Evolutionary conservation across 2,329 filamentous ascomycete species (phyloP).

Genomic region (Fonsecaea erecta): DNA sequence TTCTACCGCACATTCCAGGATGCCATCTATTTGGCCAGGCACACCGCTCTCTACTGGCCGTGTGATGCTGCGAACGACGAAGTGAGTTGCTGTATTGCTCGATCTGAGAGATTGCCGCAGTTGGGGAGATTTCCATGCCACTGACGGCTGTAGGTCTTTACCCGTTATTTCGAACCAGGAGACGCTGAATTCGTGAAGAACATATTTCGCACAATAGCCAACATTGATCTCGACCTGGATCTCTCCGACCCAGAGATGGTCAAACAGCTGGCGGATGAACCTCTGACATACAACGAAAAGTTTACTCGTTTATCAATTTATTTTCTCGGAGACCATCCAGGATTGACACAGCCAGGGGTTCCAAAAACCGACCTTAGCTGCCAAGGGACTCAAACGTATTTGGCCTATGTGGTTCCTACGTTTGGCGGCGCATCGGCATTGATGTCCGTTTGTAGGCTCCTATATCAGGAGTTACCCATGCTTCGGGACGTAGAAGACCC

Average conservation of each 20-base stretch:
- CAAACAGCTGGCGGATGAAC: neutral
- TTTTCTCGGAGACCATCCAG: conserved; percentile 11
- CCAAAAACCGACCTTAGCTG: neutral
- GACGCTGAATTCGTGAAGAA: conserved; percentile 2
- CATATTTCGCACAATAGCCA: conserved; percentile 10
- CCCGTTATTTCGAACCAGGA: neutral
- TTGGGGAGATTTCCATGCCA: neutral
- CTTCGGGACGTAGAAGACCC: conserved; percentile 4
- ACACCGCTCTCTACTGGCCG: conserved; percentile 8
- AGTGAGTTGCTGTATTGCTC: neutral
- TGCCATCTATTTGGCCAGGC: conserved; percentile 2
- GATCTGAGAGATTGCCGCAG: neutral
- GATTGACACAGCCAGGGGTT: neutral
- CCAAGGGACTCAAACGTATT: neutral
- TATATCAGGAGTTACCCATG: neutral
- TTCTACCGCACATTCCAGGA: conserved; percentile 10
- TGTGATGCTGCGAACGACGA: conserved; percentile 8
- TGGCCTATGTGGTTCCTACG: neutral
- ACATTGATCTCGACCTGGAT: conserved; percentile 5
- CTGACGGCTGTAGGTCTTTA: conserved; percentile 1
- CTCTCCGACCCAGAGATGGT: neutral
- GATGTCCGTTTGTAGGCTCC: conserved; percentile 1
- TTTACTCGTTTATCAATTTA: conserved; percentile 5
- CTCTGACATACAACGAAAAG: conserved; percentile 1
- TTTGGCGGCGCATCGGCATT: neutral